Conservation (phyloP, 345 rosid species). For the Bruguiera parviflora region DNA sequence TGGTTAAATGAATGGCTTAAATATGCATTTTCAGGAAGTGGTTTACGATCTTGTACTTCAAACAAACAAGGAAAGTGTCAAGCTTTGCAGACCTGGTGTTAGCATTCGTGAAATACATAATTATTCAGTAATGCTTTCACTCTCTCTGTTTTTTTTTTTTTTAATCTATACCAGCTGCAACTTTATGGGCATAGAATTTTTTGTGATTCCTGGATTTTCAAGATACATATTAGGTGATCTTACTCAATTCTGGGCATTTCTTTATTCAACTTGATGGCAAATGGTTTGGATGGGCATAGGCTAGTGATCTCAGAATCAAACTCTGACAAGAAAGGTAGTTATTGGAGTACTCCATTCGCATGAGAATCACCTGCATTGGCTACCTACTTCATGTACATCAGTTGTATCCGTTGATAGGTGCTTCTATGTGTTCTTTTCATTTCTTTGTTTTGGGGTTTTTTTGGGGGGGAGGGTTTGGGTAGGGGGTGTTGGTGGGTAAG, state of each 20-base stretch:
- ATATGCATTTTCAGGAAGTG: slow-evolving; percentile 52
- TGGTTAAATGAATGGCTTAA: slow-evolving; percentile 6
- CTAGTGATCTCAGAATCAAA: not conserved
- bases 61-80: slow-evolving; percentile 75
- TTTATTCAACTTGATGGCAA: not conserved
- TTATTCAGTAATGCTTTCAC: slow-evolving; percentile 51
- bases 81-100: slow-evolving; percentile 79
- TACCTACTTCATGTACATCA: slow-evolving; percentile 3
- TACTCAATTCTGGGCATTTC: not conserved
- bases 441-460: not conserved
- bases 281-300: not conserved
- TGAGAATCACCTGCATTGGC: not conserved
- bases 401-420: not conserved
- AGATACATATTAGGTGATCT: not conserved
- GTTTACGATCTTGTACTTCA: slow-evolving; percentile 78
- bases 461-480: too few species aligned
- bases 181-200: not conserved
- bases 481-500: too few species aligned
- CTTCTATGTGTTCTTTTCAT: not conserved
- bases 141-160: not conserved
- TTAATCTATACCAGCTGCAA: not conserved
- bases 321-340: not conserved
- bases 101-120: slow-evolving; percentile 66
- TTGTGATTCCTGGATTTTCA: not conserved
- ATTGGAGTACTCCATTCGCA: not conserved